A percentile compares a stretch with the other conserved stretches of the same genome.
Conservation (phyloP, 2,329 filamentous ascomycete genomes). For the Sclerotinia sclerotiorum region DNA sequence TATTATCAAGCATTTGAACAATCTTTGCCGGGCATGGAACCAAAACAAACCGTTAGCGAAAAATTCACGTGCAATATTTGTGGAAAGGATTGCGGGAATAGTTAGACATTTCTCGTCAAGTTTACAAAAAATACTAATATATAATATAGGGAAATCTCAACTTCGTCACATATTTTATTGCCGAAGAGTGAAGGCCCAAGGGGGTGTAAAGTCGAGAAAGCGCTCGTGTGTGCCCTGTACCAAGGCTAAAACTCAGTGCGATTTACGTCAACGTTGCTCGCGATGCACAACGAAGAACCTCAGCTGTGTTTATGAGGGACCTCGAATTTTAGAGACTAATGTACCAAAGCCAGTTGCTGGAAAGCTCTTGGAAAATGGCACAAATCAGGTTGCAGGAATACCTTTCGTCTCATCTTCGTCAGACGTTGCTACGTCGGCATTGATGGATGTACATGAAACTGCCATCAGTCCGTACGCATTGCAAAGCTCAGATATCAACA, state of each 20-base stretch:
- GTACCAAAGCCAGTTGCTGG: too few relatives aligned
- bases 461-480: neutral
- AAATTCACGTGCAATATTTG: slow-evolving; percentile 28
- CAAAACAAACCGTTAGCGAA: neutral
- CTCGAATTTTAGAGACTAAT: neutral
- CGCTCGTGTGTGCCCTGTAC: slow-evolving; percentile 28
- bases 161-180: slow-evolving; percentile 30
- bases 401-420: neutral
- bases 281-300: slow-evolving; percentile 26
- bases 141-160: slow-evolving; percentile 27
- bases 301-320: slow-evolving; percentile 23
- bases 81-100: slow-evolving; percentile 26
- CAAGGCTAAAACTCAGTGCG: slow-evolving; percentile 30
- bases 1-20: neutral
- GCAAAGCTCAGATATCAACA: neutral
- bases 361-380: neutral
- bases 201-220: slow-evolving; percentile 24
- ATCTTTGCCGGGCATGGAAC: neutral
- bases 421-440: neutral
- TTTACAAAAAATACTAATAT: neutral
- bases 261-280: slow-evolving; percentile 27
- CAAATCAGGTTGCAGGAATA: neutral
- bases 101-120: slow-evolving; percentile 19
- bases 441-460: neutral
- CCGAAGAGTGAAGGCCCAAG: slow-evolving; percentile 24